Percentiles rank a stretch among this genome's conserved stretches.
Evolutionary conservation across 208 protist genomes (phyloP).

Genomic region (Leishmania major): DNA sequence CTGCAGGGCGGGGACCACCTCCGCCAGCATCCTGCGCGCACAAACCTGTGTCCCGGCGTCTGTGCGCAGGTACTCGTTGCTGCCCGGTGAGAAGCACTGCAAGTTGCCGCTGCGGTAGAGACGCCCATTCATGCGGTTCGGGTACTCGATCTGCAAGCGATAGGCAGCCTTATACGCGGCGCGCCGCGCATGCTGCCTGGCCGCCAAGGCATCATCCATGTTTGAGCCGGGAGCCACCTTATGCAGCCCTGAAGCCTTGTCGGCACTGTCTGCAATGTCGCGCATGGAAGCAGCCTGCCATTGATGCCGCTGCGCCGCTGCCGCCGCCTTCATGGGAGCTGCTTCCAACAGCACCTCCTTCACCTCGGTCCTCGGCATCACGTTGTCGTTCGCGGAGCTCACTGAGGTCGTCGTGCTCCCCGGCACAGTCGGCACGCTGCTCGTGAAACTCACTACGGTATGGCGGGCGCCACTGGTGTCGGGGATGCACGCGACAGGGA

Average conservation of each 20-base stretch:
- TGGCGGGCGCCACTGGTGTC: not conserved
- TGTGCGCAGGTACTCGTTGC: constrained; percentile 49
- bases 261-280: not conserved
- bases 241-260: not conserved
- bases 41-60: constrained; percentile 46
- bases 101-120: constrained; percentile 51
- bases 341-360: not conserved
- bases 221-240: not conserved
- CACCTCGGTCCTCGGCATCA: not conserved
- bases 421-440: not conserved
- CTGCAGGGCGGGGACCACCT: constrained; percentile 50
- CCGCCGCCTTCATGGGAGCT: not conserved
- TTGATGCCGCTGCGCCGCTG: not conserved
- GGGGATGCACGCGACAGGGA: not conserved
- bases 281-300: not conserved
- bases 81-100: constrained; percentile 49
- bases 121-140: constrained; percentile 26
- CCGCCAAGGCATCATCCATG: constrained; percentile 6
- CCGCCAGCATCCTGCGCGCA: constrained; percentile 41
- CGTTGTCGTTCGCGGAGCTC: not conserved
- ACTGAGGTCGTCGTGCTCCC: not conserved
- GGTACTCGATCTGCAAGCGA: constrained; percentile 25
- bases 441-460: not conserved
- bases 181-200: constrained; percentile 7
- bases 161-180: constrained; percentile 19